Conservation (phyloP, 2,329 filamentous ascomycete genomes). For the Aspergillus carbonarius region DNA sequence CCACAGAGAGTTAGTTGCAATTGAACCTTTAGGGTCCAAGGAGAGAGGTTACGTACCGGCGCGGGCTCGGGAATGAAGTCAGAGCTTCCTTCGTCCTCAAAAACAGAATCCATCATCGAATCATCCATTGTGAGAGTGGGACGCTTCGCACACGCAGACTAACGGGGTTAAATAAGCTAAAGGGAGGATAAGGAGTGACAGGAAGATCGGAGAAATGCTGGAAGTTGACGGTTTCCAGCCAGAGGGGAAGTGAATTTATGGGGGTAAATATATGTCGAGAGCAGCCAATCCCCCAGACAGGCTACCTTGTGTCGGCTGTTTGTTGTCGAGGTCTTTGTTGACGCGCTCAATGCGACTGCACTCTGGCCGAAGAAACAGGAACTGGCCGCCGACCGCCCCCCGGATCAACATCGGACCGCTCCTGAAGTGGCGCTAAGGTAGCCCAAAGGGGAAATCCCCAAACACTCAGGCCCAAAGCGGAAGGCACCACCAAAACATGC, state of each 20-base stretch:
- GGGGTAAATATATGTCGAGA: neutral
- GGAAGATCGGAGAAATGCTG: neutral
- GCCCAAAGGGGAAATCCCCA: slow-evolving; percentile 31
- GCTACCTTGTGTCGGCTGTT: slow-evolving; percentile 7
- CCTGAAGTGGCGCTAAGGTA: slow-evolving; percentile 9
- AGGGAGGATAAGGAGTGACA: slow-evolving; percentile 6
- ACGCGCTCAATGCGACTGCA: slow-evolving; percentile 26
- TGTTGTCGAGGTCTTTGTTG: slow-evolving; percentile 14
- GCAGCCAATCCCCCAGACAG: slow-evolving; percentile 5
- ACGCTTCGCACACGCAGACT: slow-evolving; percentile 4
- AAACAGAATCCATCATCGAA: slow-evolving; percentile 60
- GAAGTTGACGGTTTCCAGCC: neutral
- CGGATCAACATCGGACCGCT: slow-evolving; percentile 32
- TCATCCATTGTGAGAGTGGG: slow-evolving; percentile 33
- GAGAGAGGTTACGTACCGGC: slow-evolving; percentile 42
- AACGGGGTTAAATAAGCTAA: neutral
- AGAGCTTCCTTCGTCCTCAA: slow-evolving; percentile 56
- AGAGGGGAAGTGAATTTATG: neutral
- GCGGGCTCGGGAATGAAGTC: slow-evolving; percentile 59
- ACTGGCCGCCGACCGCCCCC: neutral
- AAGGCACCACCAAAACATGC: slow-evolving; percentile 23
- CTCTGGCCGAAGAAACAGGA: slow-evolving; percentile 20
- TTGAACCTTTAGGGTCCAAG: neutral
- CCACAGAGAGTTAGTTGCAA: neutral
- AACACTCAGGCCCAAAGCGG: slow-evolving; percentile 30